Evolutionary conservation across 2,329 filamentous ascomycete species (phyloP), one percentile per base, ranked within the genome.

Genomic region (Elsinoe fawcettii): DNA sequence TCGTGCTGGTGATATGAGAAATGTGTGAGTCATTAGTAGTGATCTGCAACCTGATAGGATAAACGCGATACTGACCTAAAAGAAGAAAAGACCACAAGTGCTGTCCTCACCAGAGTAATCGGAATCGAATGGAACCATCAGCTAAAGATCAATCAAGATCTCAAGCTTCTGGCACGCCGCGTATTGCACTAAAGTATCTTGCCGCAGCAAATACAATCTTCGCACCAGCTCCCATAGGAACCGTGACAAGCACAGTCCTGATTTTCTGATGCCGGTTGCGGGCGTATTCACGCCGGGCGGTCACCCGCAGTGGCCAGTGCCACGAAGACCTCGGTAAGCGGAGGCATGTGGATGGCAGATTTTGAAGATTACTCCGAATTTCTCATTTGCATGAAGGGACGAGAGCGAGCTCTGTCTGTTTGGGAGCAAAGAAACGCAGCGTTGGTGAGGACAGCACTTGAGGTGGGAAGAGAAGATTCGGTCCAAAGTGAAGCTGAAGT

Each of bases 351-450:
- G 69, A 68, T 71, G 69, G 70, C 74, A 73, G 72, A 70, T 75
- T 72, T 71, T 90, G 88, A 89, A 91, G 87, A 91, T 85, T 93
- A 87, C 89, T 93, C 89, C 88, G 88, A 93, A 92, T 93, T 93
- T 93, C 88, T 90, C 88, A 91, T 90, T 90, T 91, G 89, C 88
- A 76, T 73, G 62, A 61, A 23, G 44, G 59, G 65, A 71, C 67
- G 58, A 55, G 57, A 65, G 39, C 18, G 62, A 62, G 59, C 58
- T 62, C 65, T 64, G 74, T 79, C 75, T 73, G 77, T 88, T 83
- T 82, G 88, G 86, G 86, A 86, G 88, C 88, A 91, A 90, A 89
- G 88, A 91, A 91, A 91, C 87, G 87, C 87, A 87, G 88, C 88
- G 81, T 88, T 91, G 86, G 83, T 80, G 82, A 86, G 87, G 87